A percentile compares a stretch with the other conserved stretches of the same genome.
phyloP scores from a whole-genome alignment of 1,284 basidiomycete species.

The Leccinum proximum region DNA sequence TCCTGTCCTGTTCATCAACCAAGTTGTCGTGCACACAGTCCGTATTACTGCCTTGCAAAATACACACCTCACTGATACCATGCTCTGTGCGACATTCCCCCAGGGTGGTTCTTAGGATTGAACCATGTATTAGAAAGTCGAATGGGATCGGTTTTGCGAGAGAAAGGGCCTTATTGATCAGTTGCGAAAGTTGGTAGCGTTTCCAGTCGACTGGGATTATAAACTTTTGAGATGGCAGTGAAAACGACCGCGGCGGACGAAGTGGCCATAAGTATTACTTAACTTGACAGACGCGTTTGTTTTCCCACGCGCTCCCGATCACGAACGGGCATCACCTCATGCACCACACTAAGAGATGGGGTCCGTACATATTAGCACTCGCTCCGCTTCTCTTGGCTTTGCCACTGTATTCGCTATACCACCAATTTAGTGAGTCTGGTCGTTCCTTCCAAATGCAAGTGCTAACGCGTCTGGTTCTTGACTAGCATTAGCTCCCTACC shows the following conservation, averaged over 20 bases:
- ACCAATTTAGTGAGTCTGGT: constrained; percentile 43
- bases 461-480: neutral
- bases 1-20: constrained; percentile 46
- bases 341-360: constrained; percentile 31
- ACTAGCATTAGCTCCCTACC: constrained; percentile 34
- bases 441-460: neutral
- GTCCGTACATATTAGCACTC: constrained; percentile 41
- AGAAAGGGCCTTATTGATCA: constrained; percentile 92
- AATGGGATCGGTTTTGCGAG: constrained; percentile 81
- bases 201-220: constrained; percentile 93
- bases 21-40: constrained; percentile 4
- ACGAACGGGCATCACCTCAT: neutral
- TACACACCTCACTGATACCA: constrained; percentile 23
- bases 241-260: constrained; percentile 60
- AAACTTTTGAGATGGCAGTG: constrained; percentile 89
- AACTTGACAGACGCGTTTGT: no score
- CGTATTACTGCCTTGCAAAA: neutral
- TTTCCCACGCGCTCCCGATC: no score
- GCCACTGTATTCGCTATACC: constrained; percentile 38
- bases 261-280: neutral
- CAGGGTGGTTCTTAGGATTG: constrained; percentile 74
- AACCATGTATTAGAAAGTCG: constrained; percentile 88
- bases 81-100: constrained; percentile 52
- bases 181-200: constrained; percentile 94
- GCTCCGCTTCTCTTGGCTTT: constrained; percentile 43